Conservation (phyloP, 345 rosid genomes). For the Atalantia buxifolia region DNA sequence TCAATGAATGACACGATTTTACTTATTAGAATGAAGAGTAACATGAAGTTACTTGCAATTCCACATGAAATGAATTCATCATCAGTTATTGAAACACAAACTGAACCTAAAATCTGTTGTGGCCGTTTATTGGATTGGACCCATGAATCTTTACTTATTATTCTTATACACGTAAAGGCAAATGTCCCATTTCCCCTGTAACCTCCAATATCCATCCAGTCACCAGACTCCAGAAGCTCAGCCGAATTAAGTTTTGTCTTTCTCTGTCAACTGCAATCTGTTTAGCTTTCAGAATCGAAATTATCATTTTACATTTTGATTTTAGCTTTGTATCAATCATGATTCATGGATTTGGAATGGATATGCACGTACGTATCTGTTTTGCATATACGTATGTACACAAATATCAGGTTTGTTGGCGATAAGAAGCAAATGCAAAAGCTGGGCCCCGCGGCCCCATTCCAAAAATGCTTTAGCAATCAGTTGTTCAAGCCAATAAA, state of each 20-base stretch:
- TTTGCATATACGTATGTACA: too few species aligned
- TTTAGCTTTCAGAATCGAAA: not conserved
- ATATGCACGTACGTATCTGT: not conserved
- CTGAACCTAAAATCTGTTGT: too few species aligned
- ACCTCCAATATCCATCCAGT: not conserved
- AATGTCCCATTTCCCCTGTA: not conserved
- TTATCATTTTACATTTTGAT: not conserved
- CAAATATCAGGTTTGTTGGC: not conserved
- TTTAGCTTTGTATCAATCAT: not conserved
- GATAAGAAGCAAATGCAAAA: not conserved
- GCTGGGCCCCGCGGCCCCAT: slow-evolving; percentile 11
- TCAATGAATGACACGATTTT: not conserved
- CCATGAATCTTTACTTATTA: not conserved
- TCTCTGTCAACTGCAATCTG: not conserved
- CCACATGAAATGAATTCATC: not conserved
- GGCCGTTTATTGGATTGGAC: not conserved
- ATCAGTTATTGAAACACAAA: too few species aligned
- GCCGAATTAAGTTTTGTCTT: not conserved
- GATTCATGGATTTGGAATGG: not conserved
- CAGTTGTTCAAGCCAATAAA: not conserved
- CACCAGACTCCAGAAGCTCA: not conserved
- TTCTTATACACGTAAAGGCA: not conserved
- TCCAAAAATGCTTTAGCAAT: not conserved
- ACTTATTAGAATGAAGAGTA: not conserved
- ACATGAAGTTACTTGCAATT: not conserved